Percentiles rank a stretch among this genome's conserved stretches.
phyloP scores from a whole-genome alignment of 2,329 filamentous ascomycete genomes.

The Domatiomyces globalis region DNA sequence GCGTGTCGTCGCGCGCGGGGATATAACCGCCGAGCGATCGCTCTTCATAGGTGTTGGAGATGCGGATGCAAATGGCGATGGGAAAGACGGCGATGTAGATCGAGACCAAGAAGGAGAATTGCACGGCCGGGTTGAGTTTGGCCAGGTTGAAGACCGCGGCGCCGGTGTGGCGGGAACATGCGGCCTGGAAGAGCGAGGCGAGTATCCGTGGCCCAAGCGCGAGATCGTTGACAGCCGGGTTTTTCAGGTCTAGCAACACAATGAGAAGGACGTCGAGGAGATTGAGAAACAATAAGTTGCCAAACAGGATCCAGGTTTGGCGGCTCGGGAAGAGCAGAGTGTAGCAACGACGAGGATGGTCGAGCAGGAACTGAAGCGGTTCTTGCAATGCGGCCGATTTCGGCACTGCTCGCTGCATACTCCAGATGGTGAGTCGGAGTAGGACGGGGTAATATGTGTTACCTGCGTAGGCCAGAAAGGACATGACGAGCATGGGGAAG shows the following conservation, averaged over 20 bases:
- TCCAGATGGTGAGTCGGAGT: constrained; percentile 45
- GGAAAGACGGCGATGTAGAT: constrained; percentile 99
- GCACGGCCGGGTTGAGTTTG: constrained; percentile 37
- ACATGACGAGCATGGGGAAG: constrained; percentile 23
- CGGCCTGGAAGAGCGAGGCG: constrained; percentile 46
- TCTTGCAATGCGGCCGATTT: constrained; percentile 21
- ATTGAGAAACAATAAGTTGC: constrained; percentile 39
- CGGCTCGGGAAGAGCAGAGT: constrained; percentile 46
- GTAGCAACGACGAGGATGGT: constrained; percentile 50
- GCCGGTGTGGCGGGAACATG: constrained; percentile 37
- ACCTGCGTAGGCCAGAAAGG: constrained; percentile 24
- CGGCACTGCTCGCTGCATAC: constrained; percentile 35
- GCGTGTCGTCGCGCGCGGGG: constrained; percentile 22
- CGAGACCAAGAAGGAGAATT: constrained; percentile 89
- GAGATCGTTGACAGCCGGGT: constrained; percentile 29
- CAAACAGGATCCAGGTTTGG: constrained; percentile 46
- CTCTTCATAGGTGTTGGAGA: constrained; percentile 60
- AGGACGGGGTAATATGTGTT: constrained; percentile 39
- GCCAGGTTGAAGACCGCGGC: constrained; percentile 37
- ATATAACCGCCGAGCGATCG: constrained; percentile 45
- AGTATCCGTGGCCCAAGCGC: constrained; percentile 38
- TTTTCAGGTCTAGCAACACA: constrained; percentile 33
- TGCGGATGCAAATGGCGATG: constrained; percentile 85
- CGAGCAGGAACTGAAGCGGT: constrained; percentile 43
- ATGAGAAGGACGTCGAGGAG: constrained; percentile 37